Evolutionary conservation across 1,284 basidiomycete species (phyloP).

Genomic region (Puccinia coronata): DNA sequence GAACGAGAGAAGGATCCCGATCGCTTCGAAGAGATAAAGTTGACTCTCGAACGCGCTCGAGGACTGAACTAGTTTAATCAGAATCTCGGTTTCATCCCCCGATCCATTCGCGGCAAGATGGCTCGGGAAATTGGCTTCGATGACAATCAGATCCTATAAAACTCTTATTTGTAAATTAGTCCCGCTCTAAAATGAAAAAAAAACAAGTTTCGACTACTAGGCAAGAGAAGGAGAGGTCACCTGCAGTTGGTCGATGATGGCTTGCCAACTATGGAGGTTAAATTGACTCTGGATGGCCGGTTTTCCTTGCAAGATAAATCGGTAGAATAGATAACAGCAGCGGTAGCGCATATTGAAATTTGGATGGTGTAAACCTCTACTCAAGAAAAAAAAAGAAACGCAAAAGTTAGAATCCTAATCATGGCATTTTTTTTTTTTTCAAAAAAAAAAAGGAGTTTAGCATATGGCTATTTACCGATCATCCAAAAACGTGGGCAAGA

Average conservation of each 20-base stretch:
- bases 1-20: constrained; percentile 75
- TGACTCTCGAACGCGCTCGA: constrained; percentile 82
- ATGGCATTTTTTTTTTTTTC: neutral
- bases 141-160: constrained; percentile 62
- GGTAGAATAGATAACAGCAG: constrained; percentile 87
- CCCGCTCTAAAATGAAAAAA: no score
- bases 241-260: constrained; percentile 62
- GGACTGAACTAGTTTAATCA: constrained; percentile 77
- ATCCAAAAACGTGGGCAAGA: constrained; percentile 86
- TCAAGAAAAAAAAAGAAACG: neutral
- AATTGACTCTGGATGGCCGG: constrained; percentile 67
- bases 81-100: constrained; percentile 56
- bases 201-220: neutral
- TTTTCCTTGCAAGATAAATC: constrained; percentile 83
- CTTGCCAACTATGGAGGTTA: constrained; percentile 63
- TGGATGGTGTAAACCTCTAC: constrained; percentile 84
- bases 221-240: constrained; percentile 50
- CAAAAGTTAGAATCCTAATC: neutral
- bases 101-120: constrained; percentile 60
- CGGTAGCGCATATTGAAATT: constrained; percentile 74
- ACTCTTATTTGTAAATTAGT: constrained; percentile 14
- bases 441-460: neutral
- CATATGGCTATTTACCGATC: constrained; percentile 43
- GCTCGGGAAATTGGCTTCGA: constrained; percentile 62
- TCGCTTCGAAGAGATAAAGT: constrained; percentile 90